Evolutionary conservation across 108 stramenopile species (phyloP).

Genomic region (Parmales sp.): DNA sequence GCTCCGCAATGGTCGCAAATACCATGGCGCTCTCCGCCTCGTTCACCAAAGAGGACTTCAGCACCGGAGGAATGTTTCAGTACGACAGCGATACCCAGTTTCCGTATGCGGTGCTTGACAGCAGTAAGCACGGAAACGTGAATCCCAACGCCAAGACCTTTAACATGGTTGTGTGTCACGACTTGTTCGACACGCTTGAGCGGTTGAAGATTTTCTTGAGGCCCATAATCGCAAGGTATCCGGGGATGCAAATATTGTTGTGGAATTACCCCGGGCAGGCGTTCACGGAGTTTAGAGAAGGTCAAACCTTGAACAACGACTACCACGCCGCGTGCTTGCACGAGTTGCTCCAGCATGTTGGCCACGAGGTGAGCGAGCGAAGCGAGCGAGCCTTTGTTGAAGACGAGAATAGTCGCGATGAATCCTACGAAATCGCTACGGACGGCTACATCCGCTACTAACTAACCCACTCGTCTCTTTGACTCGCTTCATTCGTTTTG

Average conservation of each 20-base stretch:
- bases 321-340: slow-evolving; percentile 58
- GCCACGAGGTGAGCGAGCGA: no score
- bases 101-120: slow-evolving; percentile 34
- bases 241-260: slow-evolving; percentile 59
- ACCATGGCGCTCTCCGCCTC: slow-evolving; percentile 10
- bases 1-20: slow-evolving; percentile 11
- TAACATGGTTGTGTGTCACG: slow-evolving; percentile 70
- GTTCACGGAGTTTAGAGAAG: slow-evolving; percentile 61
- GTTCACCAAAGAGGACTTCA: slow-evolving; percentile 14
- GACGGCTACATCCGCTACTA: no score
- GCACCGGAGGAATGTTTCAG: slow-evolving; percentile 20
- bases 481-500: no score
- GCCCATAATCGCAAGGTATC: slow-evolving; percentile 51
- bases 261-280: slow-evolving; percentile 87
- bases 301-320: slow-evolving; percentile 65
- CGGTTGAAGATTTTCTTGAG: slow-evolving; percentile 60
- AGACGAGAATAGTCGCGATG: no score
- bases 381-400: no score
- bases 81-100: slow-evolving; percentile 40
- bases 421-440: no score
- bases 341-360: slow-evolving; percentile 54
- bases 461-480: no score
- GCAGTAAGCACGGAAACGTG: neutral
- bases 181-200: slow-evolving; percentile 73
- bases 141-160: slow-evolving; percentile 17